phyloP scores from a whole-genome alignment of 1,284 basidiomycete species.

The Caloboletus firmus region DNA sequence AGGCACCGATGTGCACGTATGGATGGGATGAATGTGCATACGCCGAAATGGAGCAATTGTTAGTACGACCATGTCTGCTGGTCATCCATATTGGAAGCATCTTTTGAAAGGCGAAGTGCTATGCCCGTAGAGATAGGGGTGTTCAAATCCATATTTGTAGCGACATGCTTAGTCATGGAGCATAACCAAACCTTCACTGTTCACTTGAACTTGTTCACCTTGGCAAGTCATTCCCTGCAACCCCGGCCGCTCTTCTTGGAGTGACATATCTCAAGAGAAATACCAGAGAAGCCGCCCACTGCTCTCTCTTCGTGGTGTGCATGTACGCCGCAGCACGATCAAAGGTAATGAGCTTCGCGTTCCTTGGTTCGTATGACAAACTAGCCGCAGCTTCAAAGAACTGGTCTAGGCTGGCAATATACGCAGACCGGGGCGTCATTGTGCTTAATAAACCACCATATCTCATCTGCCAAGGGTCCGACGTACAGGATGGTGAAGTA shows the following conservation, averaged over 20 bases:
- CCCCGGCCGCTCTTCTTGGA: neutral
- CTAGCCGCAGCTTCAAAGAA: constrained; percentile 21
- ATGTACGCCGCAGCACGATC: constrained; percentile 23
- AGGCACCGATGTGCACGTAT: no score
- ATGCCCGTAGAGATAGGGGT: no score
- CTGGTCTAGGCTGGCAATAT: constrained; percentile 41
- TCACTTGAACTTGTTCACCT: neutral
- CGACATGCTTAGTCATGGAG: constrained; percentile 6
- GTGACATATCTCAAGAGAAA: neutral
- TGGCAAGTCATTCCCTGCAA: neutral
- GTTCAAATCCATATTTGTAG: neutral
- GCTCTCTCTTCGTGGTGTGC: neutral
- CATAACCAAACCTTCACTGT: no score
- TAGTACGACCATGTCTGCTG: no score
- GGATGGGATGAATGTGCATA: no score
- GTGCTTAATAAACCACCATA: constrained; percentile 65
- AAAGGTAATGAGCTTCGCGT: constrained; percentile 20
- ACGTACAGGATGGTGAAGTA: constrained; percentile 23
- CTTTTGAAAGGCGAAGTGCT: no score
- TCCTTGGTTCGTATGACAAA: neutral
- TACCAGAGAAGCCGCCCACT: neutral
- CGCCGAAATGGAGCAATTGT: no score
- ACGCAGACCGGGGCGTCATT: constrained; percentile 53
- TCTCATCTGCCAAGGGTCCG: constrained; percentile 52
- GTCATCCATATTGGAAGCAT: no score